Evolutionary conservation across 352 stramenopile genomes (phyloP).

Genomic region (Lagenidium giganteum): DNA sequence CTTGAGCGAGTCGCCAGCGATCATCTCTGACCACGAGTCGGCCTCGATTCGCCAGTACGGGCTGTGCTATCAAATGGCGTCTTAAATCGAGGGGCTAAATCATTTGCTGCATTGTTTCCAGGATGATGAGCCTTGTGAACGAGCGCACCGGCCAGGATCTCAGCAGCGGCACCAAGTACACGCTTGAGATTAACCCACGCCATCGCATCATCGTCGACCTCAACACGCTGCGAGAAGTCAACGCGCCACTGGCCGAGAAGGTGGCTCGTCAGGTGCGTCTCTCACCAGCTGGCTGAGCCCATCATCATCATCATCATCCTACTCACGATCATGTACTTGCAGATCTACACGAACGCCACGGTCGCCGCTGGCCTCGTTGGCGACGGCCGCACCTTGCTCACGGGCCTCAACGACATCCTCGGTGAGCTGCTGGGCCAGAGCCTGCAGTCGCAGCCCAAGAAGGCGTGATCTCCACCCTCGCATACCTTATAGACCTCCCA

Average conservation of each 20-base stretch:
- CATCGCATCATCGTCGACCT: constrained; percentile 96
- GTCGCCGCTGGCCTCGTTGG: constrained; percentile 98
- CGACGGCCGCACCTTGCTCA: constrained; percentile 96
- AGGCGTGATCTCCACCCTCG: too few relatives aligned
- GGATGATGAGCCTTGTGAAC: constrained; percentile 99
- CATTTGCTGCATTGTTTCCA: constrained; percentile 16
- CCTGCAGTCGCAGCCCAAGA: constrained; percentile 41
- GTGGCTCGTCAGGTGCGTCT: constrained; percentile 64
- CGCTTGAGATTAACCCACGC: constrained; percentile 98
- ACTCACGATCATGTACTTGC: constrained; percentile 27
- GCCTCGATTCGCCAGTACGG: constrained; percentile 91
- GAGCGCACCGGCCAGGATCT: constrained; percentile 55
- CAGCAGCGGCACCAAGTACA: constrained; percentile 85
- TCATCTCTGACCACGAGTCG: constrained; percentile 98
- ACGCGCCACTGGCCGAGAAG: constrained; percentile 83
- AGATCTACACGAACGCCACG: constrained; percentile 98
- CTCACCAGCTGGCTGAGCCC: too few relatives aligned
- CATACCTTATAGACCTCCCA: too few relatives aligned
- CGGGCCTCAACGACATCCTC: constrained; percentile 95
- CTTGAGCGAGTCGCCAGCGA: constrained; percentile 96
- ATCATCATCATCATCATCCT: constrained; percentile 16
- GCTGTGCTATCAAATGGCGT: neutral
- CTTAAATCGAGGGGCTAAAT: too few relatives aligned
- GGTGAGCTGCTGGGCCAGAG: constrained; percentile 76
- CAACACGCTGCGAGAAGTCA: constrained; percentile 78